Evolutionary conservation across 2,329 filamentous ascomycete genomes (phyloP).

Genomic region (Colletotrichum magnum): DNA sequence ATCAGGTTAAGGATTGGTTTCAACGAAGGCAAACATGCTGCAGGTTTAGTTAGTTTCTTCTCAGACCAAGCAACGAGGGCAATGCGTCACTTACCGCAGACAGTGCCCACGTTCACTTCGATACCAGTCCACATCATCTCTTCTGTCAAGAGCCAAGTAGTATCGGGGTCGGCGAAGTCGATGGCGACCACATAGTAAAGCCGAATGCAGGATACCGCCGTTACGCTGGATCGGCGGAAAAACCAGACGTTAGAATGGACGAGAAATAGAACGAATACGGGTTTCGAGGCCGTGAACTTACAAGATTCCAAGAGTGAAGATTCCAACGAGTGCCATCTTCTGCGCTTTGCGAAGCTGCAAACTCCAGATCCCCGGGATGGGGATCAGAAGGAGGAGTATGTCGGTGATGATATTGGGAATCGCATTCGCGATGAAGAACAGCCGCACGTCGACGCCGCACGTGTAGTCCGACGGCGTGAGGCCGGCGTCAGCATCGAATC

Average conservation of each 20-base stretch:
- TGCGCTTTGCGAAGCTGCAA: neutral
- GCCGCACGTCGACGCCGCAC: neutral
- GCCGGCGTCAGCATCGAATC: neutral
- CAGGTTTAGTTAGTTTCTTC: neutral
- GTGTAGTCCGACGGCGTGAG: neutral
- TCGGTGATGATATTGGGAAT: neutral
- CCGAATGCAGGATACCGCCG: constrained; percentile 41
- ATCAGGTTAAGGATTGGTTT: constrained; percentile 8
- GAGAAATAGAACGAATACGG: no score
- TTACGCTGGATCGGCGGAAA: constrained; percentile 25
- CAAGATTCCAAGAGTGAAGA: neutral
- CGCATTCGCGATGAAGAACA: neutral
- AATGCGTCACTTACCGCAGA: constrained; percentile 34
- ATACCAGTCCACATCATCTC: constrained; percentile 43
- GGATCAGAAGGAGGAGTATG: neutral
- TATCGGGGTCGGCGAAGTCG: constrained; percentile 41
- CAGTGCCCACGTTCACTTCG: constrained; percentile 44
- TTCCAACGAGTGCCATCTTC: neutral
- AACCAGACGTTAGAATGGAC: no score
- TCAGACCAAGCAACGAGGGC: no score
- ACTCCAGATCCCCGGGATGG: neutral
- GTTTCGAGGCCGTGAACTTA: neutral
- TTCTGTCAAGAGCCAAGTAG: constrained; percentile 46
- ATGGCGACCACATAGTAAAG: constrained; percentile 35
- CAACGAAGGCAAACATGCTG: constrained; percentile 12